Evolutionary conservation across 371 early-diverging fungal species (phyloP), one percentile per base, ranked within the genome.

Genomic region (Coemansia sp.): DNA sequence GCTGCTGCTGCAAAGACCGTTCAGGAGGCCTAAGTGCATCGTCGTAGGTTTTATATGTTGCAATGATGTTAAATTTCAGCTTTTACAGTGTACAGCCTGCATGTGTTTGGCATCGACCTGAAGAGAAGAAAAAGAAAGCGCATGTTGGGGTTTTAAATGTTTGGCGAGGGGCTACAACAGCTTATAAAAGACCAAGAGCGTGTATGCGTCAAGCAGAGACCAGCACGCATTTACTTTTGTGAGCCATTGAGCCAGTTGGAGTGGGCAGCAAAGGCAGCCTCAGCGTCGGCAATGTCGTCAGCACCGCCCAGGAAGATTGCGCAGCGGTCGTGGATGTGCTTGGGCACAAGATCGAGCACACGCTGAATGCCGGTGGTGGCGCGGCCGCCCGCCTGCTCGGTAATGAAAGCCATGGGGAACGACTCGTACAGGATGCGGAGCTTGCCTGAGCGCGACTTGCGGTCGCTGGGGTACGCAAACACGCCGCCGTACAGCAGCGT

Each of bases 381-480:
- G 72, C 89, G 90, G 55, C 98, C 98, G 58, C 98, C 98, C 9
- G 97, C 97, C 73, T 95, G 93, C 82, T 98, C 98, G 52, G 94
- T 84, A 64, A 98, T 80, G 68, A 89, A 89, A 3, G 97, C 89
- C 98, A 98, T 98, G 20, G 98, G 98, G 88, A 97, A 98, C 69
- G 95, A 93, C 86, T 98, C 98, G 83, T 98, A 98, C 30, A 98
- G 86, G 51, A 97, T 87, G 69, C 97, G 88, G 65, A 98, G 92
- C 83, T 98, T 98, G 74, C 94, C 97, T 33, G 88, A 86, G 85
- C 89, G 90, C 57, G 93, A 92, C 81, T 94, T 94, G 65, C 86
- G 84, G 75, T 94, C 94, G 67, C 90, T 88, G 16, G 93, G 93
- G 72, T 93, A 86, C 66, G 92, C 91, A 79, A 92, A 93, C 72